Conservation (phyloP, 2,329 filamentous ascomycete species). For the Botrytis cinerea region DNA sequence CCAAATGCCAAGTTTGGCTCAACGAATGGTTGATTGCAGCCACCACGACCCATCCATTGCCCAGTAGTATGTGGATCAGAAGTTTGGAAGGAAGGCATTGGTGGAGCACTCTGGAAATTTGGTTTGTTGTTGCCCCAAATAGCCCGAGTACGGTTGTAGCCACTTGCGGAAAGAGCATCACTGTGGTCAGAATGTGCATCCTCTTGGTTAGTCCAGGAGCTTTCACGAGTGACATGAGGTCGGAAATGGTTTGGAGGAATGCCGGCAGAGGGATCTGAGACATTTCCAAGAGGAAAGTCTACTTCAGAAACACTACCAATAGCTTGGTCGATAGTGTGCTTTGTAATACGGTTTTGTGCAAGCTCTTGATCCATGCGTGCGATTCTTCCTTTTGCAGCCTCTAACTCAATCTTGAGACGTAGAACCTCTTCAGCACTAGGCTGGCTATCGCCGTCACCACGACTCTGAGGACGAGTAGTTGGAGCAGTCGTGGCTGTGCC, state of each 20-base stretch:
- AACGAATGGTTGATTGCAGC: constrained; percentile 40
- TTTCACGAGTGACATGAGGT: constrained; percentile 45
- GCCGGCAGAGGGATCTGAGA: constrained; percentile 32
- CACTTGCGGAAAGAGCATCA: constrained; percentile 54
- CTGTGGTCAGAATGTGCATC: constrained; percentile 59
- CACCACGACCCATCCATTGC: constrained; percentile 51
- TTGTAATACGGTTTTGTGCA: constrained; percentile 61
- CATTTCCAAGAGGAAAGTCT: constrained; percentile 42
- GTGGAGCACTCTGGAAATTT: constrained; percentile 39
- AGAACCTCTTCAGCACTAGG: constrained; percentile 58
- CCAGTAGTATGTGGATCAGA: constrained; percentile 44
- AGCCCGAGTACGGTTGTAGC: constrained; percentile 55
- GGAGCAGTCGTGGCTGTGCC: constrained; percentile 46
- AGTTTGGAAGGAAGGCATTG: constrained; percentile 34
- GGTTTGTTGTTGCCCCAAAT: constrained; percentile 57
- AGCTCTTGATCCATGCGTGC: constrained; percentile 71
- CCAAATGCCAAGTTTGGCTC: constrained; percentile 37
- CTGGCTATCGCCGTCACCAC: constrained; percentile 45
- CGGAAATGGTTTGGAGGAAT: constrained; percentile 43
- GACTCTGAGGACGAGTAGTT: constrained; percentile 56
- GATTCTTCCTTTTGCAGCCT: constrained; percentile 69
- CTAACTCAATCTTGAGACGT: constrained; percentile 70
- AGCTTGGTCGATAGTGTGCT: constrained; percentile 58
- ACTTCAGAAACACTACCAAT: constrained; percentile 52
- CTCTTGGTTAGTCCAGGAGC: constrained; percentile 54